phyloP scores from a whole-genome alignment of 2,329 filamentous ascomycete species.

The Dactylonectria estremocensis region DNA sequence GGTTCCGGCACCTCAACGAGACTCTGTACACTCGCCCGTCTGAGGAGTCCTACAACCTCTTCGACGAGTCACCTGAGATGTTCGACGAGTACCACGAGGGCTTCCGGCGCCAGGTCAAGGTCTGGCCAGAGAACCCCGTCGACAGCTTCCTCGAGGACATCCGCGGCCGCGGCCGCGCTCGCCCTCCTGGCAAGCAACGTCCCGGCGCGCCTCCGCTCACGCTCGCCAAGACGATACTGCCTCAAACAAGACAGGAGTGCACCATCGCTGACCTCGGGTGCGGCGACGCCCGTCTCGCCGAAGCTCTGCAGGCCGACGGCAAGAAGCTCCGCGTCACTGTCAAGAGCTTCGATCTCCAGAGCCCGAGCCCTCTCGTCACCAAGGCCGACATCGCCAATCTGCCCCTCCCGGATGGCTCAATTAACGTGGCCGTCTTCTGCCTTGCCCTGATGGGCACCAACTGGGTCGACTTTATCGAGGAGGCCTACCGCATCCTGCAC shows the following conservation, averaged over 20 bases:
- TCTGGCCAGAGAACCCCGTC: constrained; percentile 97
- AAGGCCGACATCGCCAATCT: constrained; percentile 90
- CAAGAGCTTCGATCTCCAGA: constrained; percentile 89
- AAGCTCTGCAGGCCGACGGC: constrained; percentile 74
- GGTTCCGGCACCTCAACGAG: constrained; percentile 98
- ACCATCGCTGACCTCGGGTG: constrained; percentile 94
- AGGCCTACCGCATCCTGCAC: constrained; percentile 91
- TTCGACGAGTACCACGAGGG: constrained; percentile 97
- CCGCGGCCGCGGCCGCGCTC: constrained; percentile 74
- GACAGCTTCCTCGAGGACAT: constrained; percentile 86
- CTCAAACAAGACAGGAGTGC: constrained; percentile 79
- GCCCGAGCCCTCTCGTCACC: constrained; percentile 82
- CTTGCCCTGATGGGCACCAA: constrained; percentile 99
- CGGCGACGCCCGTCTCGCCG: constrained; percentile 88
- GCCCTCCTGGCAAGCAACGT: constrained; percentile 50
- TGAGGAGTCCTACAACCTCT: constrained; percentile 84
- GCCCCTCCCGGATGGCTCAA: constrained; percentile 80
- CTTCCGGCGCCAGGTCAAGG: constrained; percentile 94
- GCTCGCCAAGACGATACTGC: constrained; percentile 67
- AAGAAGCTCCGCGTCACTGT: constrained; percentile 81
- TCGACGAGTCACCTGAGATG: constrained; percentile 89
- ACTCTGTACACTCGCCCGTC: constrained; percentile 96
- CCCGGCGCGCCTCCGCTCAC: constrained; percentile 48
- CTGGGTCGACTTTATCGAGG: constrained; percentile 96
- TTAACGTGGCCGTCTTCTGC: constrained; percentile 95